These are phyloP conservation scores for Ulvella scutata DNA, from an alignment of 139 green algal genomes.

Conservation along the genomic window DNA sequence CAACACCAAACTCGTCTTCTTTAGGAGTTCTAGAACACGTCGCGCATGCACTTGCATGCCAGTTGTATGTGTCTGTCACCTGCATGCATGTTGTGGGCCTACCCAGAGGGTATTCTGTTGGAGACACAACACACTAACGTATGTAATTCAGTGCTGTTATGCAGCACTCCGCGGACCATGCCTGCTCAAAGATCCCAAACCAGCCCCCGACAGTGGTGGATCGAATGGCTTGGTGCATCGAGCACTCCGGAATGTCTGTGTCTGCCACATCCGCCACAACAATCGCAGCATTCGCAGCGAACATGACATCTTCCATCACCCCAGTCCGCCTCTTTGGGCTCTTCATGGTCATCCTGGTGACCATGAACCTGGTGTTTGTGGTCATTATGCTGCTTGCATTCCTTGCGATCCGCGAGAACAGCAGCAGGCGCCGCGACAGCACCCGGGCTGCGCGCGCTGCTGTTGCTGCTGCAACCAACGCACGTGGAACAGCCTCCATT, in stretches of 20 bases:
- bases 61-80: no score
- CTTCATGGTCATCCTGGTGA: conserved; percentile 1
- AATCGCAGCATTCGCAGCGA: neutral
- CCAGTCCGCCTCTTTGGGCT: neutral
- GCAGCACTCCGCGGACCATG: neutral
- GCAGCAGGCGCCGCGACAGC: no score
- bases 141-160: no score
- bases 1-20: no score
- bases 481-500: no score
- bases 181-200: neutral
- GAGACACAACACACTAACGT: no score
- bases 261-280: neutral
- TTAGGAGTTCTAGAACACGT: no score
- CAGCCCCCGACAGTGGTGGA: neutral
- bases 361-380: neutral
- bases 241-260: neutral
- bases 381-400: neutral
- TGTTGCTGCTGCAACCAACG: neutral
- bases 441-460: neutral
- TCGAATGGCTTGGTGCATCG: conserved; percentile 1
- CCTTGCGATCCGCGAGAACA: neutral
- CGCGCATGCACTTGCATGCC: no score
- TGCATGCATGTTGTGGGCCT: no score
- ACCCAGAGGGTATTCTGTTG: no score
- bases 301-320: neutral